Conservation (phyloP, 441 rosid genomes). For the Kokia cookei region DNA sequence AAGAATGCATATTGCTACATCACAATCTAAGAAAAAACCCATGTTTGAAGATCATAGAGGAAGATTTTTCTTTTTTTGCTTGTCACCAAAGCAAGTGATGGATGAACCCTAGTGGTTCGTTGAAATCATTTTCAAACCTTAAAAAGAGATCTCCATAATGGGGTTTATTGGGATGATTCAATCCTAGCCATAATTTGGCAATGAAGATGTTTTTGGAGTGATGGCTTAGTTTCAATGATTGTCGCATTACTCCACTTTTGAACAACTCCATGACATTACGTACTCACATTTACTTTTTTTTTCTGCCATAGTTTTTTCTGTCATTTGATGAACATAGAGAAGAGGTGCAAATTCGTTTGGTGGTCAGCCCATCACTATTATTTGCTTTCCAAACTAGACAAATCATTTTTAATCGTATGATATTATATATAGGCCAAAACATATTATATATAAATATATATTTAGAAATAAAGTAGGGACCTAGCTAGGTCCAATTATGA, state of each 20-base stretch:
- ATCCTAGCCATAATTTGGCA: too few relatives aligned
- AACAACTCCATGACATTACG: neutral
- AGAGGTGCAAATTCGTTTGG: neutral
- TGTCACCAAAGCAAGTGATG: neutral
- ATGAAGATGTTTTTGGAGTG: neutral
- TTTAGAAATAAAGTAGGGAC: too few relatives aligned
- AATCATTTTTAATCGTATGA: neutral
- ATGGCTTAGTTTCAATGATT: conserved; percentile 1
- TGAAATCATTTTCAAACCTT: neutral
- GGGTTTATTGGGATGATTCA: too few relatives aligned
- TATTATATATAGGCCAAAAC: too few relatives aligned
- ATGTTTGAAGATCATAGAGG: neutral
- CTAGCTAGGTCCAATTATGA: too few relatives aligned
- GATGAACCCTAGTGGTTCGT: neutral
- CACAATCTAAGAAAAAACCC: neutral
- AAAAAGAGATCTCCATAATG: too few relatives aligned
- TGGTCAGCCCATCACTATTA: neutral
- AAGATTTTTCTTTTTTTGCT: neutral
- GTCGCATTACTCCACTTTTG: neutral
- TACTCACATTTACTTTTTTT: neutral
- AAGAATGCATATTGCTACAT: too few relatives aligned
- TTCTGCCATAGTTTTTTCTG: neutral
- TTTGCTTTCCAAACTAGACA: neutral
- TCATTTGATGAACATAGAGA: neutral
- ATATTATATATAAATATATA: neutral